phyloP scores from a whole-genome alignment of 1,139 yeast species.

The Pichia sp. region DNA sequence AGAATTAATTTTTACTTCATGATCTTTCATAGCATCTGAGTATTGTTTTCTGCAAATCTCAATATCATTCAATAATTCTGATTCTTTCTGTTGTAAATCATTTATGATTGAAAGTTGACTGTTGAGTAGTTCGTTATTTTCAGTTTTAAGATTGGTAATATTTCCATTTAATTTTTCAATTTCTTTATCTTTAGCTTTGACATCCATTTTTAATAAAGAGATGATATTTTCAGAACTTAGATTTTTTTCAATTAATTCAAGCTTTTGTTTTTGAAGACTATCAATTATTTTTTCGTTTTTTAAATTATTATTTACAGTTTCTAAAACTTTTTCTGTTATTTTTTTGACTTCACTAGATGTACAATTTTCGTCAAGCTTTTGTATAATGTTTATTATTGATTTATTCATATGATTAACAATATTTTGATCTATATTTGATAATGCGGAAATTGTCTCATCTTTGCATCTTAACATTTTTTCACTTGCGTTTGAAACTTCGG shows the following conservation, averaged over 20 bases:
- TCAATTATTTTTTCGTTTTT: not conserved
- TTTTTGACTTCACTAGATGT: not conserved
- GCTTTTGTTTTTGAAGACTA: not conserved
- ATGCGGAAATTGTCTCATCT: slow-evolving; percentile 3
- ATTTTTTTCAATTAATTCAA: not conserved
- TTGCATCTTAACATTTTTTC: not conserved
- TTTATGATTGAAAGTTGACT: not conserved
- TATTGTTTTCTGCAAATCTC: not conserved
- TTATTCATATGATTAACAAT: not conserved
- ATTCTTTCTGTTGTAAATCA: slow-evolving; percentile 3
- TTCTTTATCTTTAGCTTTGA: not conserved
- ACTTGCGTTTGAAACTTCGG: not conserved
- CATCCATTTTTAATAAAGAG: not conserved
- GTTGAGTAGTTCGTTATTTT: not conserved
- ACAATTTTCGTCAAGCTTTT: not conserved
- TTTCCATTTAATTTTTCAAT: not conserved
- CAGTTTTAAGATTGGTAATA: not conserved
- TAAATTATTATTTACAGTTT: not conserved
- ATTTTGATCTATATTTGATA: slow-evolving; percentile 10
- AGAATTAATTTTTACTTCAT: not conserved
- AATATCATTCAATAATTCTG: not conserved
- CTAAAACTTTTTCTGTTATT: not conserved
- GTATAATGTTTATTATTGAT: not conserved
- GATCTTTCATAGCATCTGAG: not conserved
- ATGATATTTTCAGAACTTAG: not conserved